These are phyloP conservation scores for Citrus unshiu DNA, from an alignment of 345 rosid genomes.

Conservation along the genomic window DNA sequence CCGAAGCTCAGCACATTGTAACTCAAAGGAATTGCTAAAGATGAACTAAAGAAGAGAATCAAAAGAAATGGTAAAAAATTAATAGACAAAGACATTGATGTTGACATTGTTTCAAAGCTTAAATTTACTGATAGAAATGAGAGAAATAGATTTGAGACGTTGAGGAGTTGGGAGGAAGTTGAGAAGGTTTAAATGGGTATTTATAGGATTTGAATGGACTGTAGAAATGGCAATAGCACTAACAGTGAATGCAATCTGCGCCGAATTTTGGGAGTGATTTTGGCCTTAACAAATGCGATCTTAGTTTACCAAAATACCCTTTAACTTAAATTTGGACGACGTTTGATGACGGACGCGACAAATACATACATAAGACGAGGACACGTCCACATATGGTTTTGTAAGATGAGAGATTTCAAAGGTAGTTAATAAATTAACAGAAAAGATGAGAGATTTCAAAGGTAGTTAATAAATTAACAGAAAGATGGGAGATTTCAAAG, in stretches of 20 bases:
- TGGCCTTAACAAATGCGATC: too few relatives aligned
- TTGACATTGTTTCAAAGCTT: constrained; percentile 23
- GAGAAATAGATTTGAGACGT: background rate
- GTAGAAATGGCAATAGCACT: too few relatives aligned
- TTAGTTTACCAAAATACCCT: background rate
- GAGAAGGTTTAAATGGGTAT: background rate
- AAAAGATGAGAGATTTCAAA: too few relatives aligned
- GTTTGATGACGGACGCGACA: background rate
- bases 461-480: background rate
- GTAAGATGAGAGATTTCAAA: background rate
- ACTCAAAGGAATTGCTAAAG: constrained; percentile 14
- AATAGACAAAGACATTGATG: background rate
- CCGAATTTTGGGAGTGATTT: background rate
- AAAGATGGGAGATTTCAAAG: too few relatives aligned
- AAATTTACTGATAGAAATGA: background rate
- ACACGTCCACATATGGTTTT: background rate
- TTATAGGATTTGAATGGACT: background rate
- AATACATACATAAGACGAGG: background rate
- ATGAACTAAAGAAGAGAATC: constrained; percentile 8
- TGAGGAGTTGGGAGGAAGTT: background rate
- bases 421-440: background rate
- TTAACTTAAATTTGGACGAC: background rate
- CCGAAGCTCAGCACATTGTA: constrained; percentile 45
- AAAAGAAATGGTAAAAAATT: background rate
- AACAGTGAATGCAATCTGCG: background rate